Conservation (phyloP, 2,329 filamentous ascomycete genomes). For the Coccinonectria pachysandricola region DNA sequence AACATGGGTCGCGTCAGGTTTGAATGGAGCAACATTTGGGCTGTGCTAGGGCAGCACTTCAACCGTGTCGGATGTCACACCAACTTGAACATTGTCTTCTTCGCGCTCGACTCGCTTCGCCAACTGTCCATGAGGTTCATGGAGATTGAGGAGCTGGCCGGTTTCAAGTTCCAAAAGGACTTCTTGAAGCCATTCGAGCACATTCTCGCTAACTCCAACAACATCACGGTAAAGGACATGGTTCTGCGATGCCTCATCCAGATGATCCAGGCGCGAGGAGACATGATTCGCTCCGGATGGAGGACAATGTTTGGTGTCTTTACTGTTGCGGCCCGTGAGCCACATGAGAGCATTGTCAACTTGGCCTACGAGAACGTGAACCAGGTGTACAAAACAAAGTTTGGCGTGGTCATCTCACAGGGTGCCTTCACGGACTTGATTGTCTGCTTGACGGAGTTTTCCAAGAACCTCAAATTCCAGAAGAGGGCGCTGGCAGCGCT, state of each 20-base stretch:
- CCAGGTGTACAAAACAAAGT: slow-evolving; percentile 89
- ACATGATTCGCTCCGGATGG: slow-evolving; percentile 97
- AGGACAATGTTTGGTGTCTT: slow-evolving; percentile 99
- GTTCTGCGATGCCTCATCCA: slow-evolving; percentile 91
- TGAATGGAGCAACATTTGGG: slow-evolving; percentile 97
- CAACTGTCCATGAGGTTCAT: slow-evolving; percentile 98
- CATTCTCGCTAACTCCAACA: slow-evolving; percentile 85
- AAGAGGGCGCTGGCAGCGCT: slow-evolving; percentile 97
- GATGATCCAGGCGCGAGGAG: slow-evolving; percentile 95
- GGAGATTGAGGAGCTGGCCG: slow-evolving; percentile 93
- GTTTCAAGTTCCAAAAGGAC: slow-evolving; percentile 99
- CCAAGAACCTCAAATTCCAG: slow-evolving; percentile 96
- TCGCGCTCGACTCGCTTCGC: slow-evolving; percentile 87
- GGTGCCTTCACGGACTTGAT: slow-evolving; percentile 94
- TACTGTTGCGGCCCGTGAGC: slow-evolving; percentile 86
- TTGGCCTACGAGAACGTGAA: slow-evolving; percentile 95
- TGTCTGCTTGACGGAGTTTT: slow-evolving; percentile 94
- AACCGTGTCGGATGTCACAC: slow-evolving; percentile 94
- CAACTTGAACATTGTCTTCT: slow-evolving; percentile 95
- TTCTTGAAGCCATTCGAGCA: slow-evolving; percentile 98
- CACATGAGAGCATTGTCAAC: slow-evolving; percentile 91
- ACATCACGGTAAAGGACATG: slow-evolving; percentile 94
- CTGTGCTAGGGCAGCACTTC: slow-evolving; percentile 95
- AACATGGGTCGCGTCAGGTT: slow-evolving; percentile 98
- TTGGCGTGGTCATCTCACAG: slow-evolving; percentile 91